A percentile compares a stretch with the other conserved stretches of the same genome.
These are phyloP conservation scores for Naganishia kalamii DNA, from an alignment of 768 basidiomycete species.

Conservation along the genomic window DNA sequence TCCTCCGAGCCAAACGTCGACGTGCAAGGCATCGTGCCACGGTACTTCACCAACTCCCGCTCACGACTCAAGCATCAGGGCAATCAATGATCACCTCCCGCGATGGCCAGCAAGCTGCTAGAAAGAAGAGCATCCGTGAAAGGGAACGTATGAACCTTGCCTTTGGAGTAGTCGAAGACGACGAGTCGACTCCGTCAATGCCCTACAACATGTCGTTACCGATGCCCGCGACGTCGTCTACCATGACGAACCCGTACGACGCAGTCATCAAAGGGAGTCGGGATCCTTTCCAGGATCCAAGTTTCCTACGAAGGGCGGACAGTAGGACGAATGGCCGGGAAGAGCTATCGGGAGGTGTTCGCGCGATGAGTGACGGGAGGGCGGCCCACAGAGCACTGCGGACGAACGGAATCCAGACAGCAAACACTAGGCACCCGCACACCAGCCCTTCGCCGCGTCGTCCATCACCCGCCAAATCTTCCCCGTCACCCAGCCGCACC, in stretches of 20 bases:
- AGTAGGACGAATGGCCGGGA: background rate
- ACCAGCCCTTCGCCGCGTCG: background rate
- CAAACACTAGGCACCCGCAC: background rate
- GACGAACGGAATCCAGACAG: background rate
- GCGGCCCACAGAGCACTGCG: background rate
- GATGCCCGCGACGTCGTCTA: background rate
- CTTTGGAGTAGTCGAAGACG: slow-evolving; percentile 18
- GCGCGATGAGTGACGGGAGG: background rate
- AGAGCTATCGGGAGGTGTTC: background rate
- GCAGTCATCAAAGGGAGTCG: background rate
- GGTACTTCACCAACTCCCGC: background rate
- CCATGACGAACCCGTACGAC: background rate
- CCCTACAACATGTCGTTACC: background rate
- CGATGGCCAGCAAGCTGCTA: background rate
- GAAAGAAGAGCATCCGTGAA: slow-evolving; percentile 14
- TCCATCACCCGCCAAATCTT: background rate
- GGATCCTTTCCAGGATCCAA: background rate
- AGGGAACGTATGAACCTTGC: slow-evolving; percentile 12
- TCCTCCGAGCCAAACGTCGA: background rate
- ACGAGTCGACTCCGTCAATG: background rate
- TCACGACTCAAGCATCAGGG: background rate
- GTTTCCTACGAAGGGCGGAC: background rate
- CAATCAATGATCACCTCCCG: too few species aligned
- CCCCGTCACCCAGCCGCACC: background rate
- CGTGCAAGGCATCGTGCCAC: background rate